Evolutionary conservation across 495 filamentous ascomycete species (phyloP).

Genomic region (Bacidia gigantensis): DNA sequence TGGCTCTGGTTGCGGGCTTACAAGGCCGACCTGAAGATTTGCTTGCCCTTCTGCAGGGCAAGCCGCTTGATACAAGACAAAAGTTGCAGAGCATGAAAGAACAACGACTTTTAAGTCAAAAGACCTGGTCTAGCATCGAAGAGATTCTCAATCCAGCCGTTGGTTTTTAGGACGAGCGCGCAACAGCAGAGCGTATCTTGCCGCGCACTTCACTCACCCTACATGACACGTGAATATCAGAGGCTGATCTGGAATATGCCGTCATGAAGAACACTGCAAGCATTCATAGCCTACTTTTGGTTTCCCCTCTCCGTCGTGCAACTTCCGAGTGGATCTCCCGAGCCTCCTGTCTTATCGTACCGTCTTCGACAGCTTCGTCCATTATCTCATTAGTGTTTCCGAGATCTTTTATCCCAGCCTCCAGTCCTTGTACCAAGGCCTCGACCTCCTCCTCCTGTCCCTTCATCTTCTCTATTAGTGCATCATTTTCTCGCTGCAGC

Average conservation of each 20-base stretch:
- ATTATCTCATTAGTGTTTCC: constrained; percentile 45
- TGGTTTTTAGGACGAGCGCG: neutral
- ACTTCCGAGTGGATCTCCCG: constrained; percentile 32
- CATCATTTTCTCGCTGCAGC: constrained; percentile 49
- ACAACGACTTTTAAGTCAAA: neutral
- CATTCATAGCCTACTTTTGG: constrained; percentile 11
- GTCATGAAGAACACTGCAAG: neutral
- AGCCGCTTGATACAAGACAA: neutral
- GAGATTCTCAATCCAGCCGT: neutral
- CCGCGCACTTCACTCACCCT: neutral
- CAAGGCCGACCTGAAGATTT: neutral
- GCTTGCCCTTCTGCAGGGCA: neutral
- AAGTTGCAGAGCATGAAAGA: constrained; percentile 3
- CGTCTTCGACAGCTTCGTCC: constrained; percentile 27
- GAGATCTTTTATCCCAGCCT: constrained; percentile 54
- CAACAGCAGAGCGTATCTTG: neutral
- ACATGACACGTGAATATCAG: too few relatives aligned
- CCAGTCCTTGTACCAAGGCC: constrained; percentile 46
- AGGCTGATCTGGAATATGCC: too few relatives aligned
- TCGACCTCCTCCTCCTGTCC: constrained; percentile 65
- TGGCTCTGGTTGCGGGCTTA: neutral
- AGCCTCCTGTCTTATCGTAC: constrained; percentile 30
- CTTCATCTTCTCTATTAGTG: constrained; percentile 45
- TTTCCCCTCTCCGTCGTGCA: constrained; percentile 14
- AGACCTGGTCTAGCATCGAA: neutral